These are phyloP conservation scores for Blastobotrys ciferrii DNA, from an alignment of 1,139 yeast genomes.

Conservation along the genomic window DNA sequence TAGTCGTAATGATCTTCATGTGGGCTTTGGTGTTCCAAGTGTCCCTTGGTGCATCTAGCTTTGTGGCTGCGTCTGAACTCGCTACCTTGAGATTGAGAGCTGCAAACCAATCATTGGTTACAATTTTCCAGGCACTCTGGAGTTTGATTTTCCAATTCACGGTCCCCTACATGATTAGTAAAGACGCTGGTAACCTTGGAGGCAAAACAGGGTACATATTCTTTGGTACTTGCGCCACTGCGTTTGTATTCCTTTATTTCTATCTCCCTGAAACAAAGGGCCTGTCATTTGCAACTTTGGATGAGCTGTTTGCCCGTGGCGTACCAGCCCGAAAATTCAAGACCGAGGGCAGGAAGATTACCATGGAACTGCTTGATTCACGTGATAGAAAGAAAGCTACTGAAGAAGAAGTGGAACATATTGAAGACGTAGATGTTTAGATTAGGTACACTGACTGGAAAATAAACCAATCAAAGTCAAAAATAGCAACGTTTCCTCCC, in stretches of 20 bases:
- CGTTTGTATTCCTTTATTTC: constrained; percentile 2
- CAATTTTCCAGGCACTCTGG: constrained; percentile 56
- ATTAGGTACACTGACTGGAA: too few relatives aligned
- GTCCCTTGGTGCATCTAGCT: constrained; percentile 1
- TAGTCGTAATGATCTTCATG: not conserved
- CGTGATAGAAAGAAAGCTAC: not conserved
- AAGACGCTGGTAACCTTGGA: constrained; percentile 46
- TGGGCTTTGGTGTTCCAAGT: constrained; percentile 3
- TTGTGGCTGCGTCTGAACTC: constrained; percentile 4
- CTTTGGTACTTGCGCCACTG: constrained; percentile 1
- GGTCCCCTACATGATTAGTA: constrained; percentile 66
- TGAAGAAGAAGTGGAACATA: not conserved
- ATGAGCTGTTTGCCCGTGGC: constrained; percentile 3
- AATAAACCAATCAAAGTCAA: too few relatives aligned
- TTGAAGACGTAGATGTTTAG: too few relatives aligned
- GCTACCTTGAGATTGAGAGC: not conserved
- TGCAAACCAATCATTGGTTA: constrained; percentile 1
- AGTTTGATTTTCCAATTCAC: constrained; percentile 75
- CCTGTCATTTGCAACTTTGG: not conserved
- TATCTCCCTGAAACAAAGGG: constrained; percentile 9
- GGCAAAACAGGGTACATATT: constrained; percentile 8
- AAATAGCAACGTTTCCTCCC: too few relatives aligned
- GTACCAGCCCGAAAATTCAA: constrained; percentile 9
- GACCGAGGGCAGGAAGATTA: constrained; percentile 5
- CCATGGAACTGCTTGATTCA: not conserved